phyloP scores from a whole-genome alignment of 805 yeast genomes.

The Zygotorulaspora sp. region DNA sequence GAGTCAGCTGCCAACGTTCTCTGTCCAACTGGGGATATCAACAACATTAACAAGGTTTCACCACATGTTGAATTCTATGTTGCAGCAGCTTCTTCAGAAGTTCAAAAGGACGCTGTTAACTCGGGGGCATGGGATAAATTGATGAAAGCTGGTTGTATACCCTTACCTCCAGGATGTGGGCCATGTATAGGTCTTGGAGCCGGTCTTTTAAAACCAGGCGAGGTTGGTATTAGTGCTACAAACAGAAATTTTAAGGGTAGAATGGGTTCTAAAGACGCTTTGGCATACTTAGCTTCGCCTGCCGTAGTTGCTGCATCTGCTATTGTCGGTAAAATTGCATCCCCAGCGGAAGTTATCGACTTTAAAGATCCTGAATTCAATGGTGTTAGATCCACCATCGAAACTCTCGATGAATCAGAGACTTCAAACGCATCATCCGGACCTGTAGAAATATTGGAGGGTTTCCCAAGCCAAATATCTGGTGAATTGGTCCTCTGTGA shows the following conservation, averaged over 20 bases:
- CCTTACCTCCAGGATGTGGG: conserved; percentile 98
- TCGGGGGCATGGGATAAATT: conserved; percentile 89
- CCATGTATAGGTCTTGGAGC: conserved; percentile 98
- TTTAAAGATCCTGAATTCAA: conserved; percentile 45
- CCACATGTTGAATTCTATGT: conserved; percentile 91
- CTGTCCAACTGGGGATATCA: conserved; percentile 35
- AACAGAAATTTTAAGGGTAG: conserved; percentile 98
- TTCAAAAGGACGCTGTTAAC: conserved; percentile 87
- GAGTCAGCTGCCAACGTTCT: conserved; percentile 91
- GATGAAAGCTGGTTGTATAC: conserved; percentile 87
- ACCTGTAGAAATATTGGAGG: conserved; percentile 73
- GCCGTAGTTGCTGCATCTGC: conserved; percentile 99
- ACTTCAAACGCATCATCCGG: conserved; percentile 36
- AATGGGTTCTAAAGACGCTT: conserved; percentile 96
- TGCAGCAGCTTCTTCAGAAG: conserved; percentile 94
- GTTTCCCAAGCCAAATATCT: conserved; percentile 82
- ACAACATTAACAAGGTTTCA: conserved; percentile 60
- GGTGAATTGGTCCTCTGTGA: conserved; percentile 96
- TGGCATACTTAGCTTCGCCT: conserved; percentile 94
- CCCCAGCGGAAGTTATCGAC: conserved; percentile 82
- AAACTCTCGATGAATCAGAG: conserved; percentile 26
- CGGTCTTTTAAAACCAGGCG: conserved; percentile 90
- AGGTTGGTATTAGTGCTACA: conserved; percentile 97
- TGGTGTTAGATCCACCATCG: conserved; percentile 40
- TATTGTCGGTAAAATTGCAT: conserved; percentile 86